phyloP scores from a whole-genome alignment of 768 basidiomycete genomes.

The Amanita pseudoporphyria region DNA sequence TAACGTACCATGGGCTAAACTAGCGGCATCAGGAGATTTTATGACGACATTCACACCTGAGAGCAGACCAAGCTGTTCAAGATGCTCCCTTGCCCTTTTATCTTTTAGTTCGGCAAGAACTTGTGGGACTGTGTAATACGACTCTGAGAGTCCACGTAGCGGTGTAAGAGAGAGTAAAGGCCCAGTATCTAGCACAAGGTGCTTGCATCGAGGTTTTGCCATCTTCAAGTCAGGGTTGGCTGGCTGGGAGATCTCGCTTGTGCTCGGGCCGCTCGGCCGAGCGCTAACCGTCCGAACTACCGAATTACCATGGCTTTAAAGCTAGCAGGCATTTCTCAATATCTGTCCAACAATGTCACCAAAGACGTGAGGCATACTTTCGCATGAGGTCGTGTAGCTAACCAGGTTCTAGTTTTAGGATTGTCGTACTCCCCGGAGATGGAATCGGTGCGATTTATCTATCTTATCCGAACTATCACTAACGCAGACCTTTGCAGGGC shows the following conservation, averaged over 20 bases:
- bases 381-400: background rate
- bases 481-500: slow-evolving; percentile 39
- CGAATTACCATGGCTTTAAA: slow-evolving; percentile 11
- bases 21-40: slow-evolving; percentile 56
- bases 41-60: slow-evolving; percentile 71
- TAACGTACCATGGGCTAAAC: slow-evolving; percentile 53
- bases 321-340: background rate
- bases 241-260: background rate
- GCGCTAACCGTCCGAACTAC: slow-evolving; percentile 6
- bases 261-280: slow-evolving; percentile 9
- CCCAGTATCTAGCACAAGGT: slow-evolving; percentile 88
- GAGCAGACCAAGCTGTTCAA: slow-evolving; percentile 66
- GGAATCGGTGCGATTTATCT: slow-evolving; percentile 67
- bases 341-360: slow-evolving; percentile 1
- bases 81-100: slow-evolving; percentile 77
- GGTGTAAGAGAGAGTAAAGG: slow-evolving; percentile 86
- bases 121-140: slow-evolving; percentile 82
- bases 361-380: slow-evolving; percentile 24
- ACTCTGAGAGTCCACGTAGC: slow-evolving; percentile 78
- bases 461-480: background rate
- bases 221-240: background rate
- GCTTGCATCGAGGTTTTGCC: slow-evolving; percentile 46
- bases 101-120: slow-evolving; percentile 89
- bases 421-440: slow-evolving; percentile 91
- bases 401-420: slow-evolving; percentile 53